Evolutionary conservation across 1,139 yeast species (phyloP), one percentile per base, ranked within the genome.

Genomic region (Sugiyamaella pinicola): DNA sequence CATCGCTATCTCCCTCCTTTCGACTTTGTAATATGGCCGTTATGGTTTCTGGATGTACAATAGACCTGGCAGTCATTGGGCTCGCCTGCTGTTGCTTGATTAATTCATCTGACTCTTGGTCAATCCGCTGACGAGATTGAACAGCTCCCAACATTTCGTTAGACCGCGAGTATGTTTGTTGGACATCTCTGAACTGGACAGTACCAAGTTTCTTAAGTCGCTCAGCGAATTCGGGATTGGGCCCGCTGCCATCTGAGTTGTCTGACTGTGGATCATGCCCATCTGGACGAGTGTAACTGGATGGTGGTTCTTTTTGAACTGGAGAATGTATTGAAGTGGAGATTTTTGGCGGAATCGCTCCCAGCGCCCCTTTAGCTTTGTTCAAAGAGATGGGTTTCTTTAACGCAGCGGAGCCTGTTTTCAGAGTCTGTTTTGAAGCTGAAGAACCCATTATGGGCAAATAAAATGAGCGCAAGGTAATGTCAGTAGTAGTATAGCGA

Each of bases 131-230:
- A 39, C 57, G 35, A 6, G 55, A 39, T 34, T 49, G 44, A 12
- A 55, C 54, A n/a, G 54, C 56, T 8, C 53, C 49, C 18, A 55
- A 34, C 55, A 55, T 50, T n/a, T 52, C 56, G 24, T 55, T 53
- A 21, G 53, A 38, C 9, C 15, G 37, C 1, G 46, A 13, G 19
- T 53, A 52, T 12, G 34, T 9, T 3, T 47, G 40, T 8, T 40
- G 43, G 24, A 55, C 41, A 26, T 49, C 49, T 18, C 26, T 49
- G 26, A 41, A 51, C 29, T 52, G 26, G 6, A 55, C 56, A 8
- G 48, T 35, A 9, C 57, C 57, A 24, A 55, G 41, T 39, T 52
- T 52, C 19, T 24, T 45, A 19, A 55, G 34, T 33, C 57, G 24
- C 21, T 52, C 54, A 10, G 57, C 55, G 39, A 54, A 52, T 24